Evolutionary conservation across 305 asterid genomes (phyloP), one percentile per base, ranked within the genome.

Genomic region (Lippia alba): DNA sequence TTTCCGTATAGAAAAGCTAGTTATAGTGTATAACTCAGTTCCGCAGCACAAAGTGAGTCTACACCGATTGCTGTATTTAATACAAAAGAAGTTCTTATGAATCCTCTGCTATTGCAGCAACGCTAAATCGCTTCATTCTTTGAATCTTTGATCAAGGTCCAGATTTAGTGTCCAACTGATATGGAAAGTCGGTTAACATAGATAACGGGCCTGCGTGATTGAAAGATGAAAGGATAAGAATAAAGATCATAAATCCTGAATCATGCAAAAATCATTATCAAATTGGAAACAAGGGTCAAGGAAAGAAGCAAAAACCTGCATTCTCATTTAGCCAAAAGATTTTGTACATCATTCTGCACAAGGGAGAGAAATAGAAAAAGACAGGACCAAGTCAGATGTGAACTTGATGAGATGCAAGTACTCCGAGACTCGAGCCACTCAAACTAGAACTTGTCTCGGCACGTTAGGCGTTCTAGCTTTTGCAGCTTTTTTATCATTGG

Each of bases 321-420:
- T 36, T 77, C 66, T 85, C 86, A 81, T 24, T 84, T 72, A 58
- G 69, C 79, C 78, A 87, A 72, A 70, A 85, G 84, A 61, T 76
- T 71, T 65, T 83, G 76, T 69, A 89, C 80, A 74, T 89, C 96
- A 63, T 89, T 79, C 97, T 89, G 91, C 82, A 76, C 34, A 61
- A 46, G 32, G 32, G 9, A 16, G 65, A 66, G 50, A 19, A 4
- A 24, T 24, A 50, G 30, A 16, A 57, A 34, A 36, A 0, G 14
- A 36, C 30, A 55, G 46, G 17, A 61, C 53, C 5, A 14, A 18
- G 57, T 75, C 64, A 66, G 61, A 64, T 55, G 18, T 56, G 58
- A 41, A 39, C 5, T 1, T 16, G 64, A 7, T 24, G 41, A 34
- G 8, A 46, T 33, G 53, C 41, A 16, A 49, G 54, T 32, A 49